Conservation (phyloP, 2,329 filamentous ascomycete genomes). For the Ophiostoma australiae region DNA sequence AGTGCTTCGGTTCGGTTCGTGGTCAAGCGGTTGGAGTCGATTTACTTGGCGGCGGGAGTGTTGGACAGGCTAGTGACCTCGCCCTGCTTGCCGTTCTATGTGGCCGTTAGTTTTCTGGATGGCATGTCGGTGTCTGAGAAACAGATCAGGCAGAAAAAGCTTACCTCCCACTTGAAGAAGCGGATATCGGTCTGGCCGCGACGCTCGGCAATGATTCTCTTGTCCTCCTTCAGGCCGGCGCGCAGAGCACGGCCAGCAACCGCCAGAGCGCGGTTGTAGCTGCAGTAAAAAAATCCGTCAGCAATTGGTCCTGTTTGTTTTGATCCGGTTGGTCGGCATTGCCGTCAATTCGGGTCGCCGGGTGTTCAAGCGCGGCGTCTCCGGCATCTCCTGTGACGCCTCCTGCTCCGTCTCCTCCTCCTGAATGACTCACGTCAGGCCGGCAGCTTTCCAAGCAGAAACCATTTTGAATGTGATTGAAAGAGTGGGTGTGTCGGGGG, state of each 20-base stretch:
- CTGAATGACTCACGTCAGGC: constrained; percentile 71
- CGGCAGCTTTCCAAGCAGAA: constrained; percentile 97
- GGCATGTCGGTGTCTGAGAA: constrained; percentile 21
- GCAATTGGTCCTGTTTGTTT: not conserved
- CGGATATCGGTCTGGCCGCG: constrained; percentile 83
- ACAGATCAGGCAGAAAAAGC: not conserved
- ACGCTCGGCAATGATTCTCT: constrained; percentile 80
- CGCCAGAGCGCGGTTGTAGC: constrained; percentile 99
- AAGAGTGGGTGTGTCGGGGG: constrained; percentile 19
- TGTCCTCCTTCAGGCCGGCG: constrained; percentile 93
- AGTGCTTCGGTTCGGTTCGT: constrained; percentile 1
- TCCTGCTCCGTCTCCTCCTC: not conserved
- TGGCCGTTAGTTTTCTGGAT: constrained; percentile 46
- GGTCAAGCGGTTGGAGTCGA: not conserved
- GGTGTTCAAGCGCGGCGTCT: not conserved
- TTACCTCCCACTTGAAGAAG: constrained; percentile 92
- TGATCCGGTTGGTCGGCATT: not conserved
- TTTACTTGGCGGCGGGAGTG: constrained; percentile 43
- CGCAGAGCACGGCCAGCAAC: constrained; percentile 92
- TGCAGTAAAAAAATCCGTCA: constrained; percentile 38
- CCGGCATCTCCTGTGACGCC: not conserved
- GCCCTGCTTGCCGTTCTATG: constrained; percentile 92
- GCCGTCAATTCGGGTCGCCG: not conserved
- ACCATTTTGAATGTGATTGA: constrained; percentile 65
- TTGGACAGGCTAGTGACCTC: constrained; percentile 68